Evolutionary conservation across 345 rosid species (phyloP), one percentile per base, ranked within the genome.

Genomic region (Balakata baccata): DNA sequence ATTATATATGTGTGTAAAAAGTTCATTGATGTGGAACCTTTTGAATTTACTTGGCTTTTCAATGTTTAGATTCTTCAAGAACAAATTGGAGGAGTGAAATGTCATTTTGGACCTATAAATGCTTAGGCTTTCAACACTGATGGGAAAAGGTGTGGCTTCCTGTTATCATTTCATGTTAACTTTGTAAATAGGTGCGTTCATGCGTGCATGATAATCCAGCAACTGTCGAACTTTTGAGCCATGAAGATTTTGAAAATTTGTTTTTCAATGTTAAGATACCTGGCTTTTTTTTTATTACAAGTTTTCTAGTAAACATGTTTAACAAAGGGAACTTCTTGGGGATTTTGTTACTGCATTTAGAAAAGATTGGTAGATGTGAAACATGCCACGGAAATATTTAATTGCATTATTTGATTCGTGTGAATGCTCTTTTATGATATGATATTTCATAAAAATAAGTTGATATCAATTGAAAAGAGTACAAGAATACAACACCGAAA

Each of bases 71-170:
- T 93, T 70, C 89, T 93, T 79, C 87, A 84, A 87, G 94, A 90
- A 75, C 98, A 91, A 81, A 91, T 91, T 59, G 98, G 98, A 68
- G 97, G 99, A 50, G 99, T 95, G 25, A 95, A 95, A 80, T 97
- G 98, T 38, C 99, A 93, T 76, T 95, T 95, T 81, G 98, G 99
- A 71, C 98, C 99, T 47, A 90, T 93, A 23, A 95, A 95, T 84
- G 97, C 96, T 29, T 84, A 93, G 84, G 97, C 99, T 20, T 93
- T 93, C 81, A 91, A 89, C 71, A 98, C 98, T 38, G 98, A 91
- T 73, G 97, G 99, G 38, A 93, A 81, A 83, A 93, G 98, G 99
- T 92, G 89, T 8, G 20, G 8, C 45, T 29, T 58, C 5, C 17
- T 62, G 38, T n/a, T 58, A 22, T 18, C 6, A 5, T 43, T 43